Base-by-base conservation (phyloP, 208 protist species). In the Acanthamoeba lenticulata region DNA sequence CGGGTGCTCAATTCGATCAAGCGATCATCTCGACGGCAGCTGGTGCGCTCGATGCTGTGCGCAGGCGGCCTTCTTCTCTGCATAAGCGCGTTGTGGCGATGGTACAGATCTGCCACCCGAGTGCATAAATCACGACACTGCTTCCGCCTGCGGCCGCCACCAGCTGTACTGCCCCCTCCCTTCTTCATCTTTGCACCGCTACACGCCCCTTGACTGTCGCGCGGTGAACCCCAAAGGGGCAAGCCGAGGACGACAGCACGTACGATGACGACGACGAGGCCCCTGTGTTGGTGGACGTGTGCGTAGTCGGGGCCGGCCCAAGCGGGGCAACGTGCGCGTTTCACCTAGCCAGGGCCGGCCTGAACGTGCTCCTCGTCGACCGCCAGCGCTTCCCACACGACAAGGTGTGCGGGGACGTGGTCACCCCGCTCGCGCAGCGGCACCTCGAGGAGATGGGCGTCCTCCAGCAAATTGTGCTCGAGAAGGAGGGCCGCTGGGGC, bases 401-500 rank as follows among this genome's bases (percentile, higher is more conserved):
- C 47, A 93, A 93, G 65, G 89, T 93, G 27, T 93, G 89, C 38
- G 89, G 89, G 17, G 89, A 93, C 49, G 89, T 93, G 9, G 49
- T 93, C 34, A 79, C 89, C 2, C 89, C 89, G 11, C 17, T 93
- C 62, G 89, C 89, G 13, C 89, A 93, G 69, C 32, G 47, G 40
- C 57, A 83, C 13, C 65, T 93, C 38, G 89, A 93, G 47, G 89
- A 93, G 29, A 93, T 93, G 89, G 89, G 62, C 60, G 89, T 93
- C 38, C 67, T 93, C 1, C 65, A 74, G 57, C 67, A 83, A 42
- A 74, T 93, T 36, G 44, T 93, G 19, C 62, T 60, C 34, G 89
- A 93, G 69, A 93, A 93, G 42, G 89, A 93, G 69, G 57, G 89
- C 27, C 40, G 89, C 49, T 93, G 89, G 89, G 72, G 72, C 34